Percentiles rank a stretch among this genome's conserved stretches.
Conservation (phyloP, 2,329 filamentous ascomycete species). For the Penicillium brasilianum region DNA sequence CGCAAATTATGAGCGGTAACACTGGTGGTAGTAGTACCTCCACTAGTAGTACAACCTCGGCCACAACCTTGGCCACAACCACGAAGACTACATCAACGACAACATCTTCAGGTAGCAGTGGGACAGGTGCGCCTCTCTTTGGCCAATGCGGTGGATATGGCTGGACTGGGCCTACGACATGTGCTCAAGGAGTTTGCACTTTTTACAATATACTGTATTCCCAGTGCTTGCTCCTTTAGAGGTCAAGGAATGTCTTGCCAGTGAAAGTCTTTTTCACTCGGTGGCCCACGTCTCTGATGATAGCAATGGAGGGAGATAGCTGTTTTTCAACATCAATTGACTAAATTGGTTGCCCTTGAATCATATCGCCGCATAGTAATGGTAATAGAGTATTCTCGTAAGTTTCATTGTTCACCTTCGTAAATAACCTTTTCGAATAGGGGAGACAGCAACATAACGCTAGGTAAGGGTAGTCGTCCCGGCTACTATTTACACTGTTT, state of each 20-base stretch:
- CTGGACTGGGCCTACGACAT: constrained; percentile 8
- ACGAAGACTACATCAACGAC: constrained; percentile 4
- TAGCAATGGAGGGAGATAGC: too few species aligned
- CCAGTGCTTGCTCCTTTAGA: constrained; percentile 1
- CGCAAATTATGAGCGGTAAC: constrained; percentile 20
- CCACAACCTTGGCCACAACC: neutral
- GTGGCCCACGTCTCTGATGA: too few species aligned
- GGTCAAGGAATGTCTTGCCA: too few species aligned
- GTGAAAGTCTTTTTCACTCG: neutral
- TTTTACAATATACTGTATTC: neutral
- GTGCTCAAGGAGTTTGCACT: constrained; percentile 5
- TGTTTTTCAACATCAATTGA: too few species aligned
- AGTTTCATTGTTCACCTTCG: too few species aligned
- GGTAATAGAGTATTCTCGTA: too few species aligned
- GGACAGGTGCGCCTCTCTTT: neutral
- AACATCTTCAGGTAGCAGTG: neutral
- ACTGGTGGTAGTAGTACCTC: neutral
- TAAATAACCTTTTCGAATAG: too few species aligned
- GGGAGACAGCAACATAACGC: too few species aligned
- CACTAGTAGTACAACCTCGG: neutral
- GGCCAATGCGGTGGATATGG: constrained; percentile 9
- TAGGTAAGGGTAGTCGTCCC: too few species aligned
- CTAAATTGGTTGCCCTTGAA: too few species aligned
- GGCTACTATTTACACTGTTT: too few species aligned
- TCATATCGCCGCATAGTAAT: too few species aligned